Base-by-base conservation (phyloP, 331 rosid genomes). In the Acacia pycnantha region DNA sequence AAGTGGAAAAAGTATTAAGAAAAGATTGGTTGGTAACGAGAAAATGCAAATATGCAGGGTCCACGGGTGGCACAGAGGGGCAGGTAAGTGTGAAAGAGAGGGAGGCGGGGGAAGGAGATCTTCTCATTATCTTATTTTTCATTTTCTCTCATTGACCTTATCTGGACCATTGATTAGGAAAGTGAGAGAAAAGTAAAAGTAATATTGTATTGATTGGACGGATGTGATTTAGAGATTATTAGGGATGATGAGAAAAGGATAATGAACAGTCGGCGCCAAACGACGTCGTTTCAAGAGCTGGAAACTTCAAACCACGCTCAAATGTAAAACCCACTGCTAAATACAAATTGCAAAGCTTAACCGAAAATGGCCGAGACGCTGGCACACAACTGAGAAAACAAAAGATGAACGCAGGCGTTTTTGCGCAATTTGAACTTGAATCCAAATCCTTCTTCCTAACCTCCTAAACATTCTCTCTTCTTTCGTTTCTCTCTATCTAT, bases 401-500 rank as follows among this genome's bases (percentile, higher is more conserved):
- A 56, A 11, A 18, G 37, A 74, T 22, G 43, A 70, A 4, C 71
- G 14, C 33, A 48, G 31, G 64, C 67, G 15, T 53, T 56, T 56
- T 33, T 70, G 46, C 22, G 33, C 83, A 53, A 46, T 70, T 56
- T 40, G 54, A 50, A 56, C 41, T 65, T 12, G 22, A 62, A 46
- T 11, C 13, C 72, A 26, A 64, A 53, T 12, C 58, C 41, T 68
- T n/a, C 41, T 43, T 9, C 46, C 70, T 76, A 24, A 22, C 35
- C 53, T 68, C 37, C 70, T 69, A 54, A 8, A 65, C 64, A 22
- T 24, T 10, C 16, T 13, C 31, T 2, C 21, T 54, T 44, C 35
- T 44, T 18, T 14, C 59, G 41, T 62, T 15, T 43, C 26, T 40
- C 41, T 79, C 46, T 11, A 26, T 13, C 37, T 86, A 66, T 89